Conservation (phyloP, 495 filamentous ascomycete species). For the Penicillium argentinense region DNA sequence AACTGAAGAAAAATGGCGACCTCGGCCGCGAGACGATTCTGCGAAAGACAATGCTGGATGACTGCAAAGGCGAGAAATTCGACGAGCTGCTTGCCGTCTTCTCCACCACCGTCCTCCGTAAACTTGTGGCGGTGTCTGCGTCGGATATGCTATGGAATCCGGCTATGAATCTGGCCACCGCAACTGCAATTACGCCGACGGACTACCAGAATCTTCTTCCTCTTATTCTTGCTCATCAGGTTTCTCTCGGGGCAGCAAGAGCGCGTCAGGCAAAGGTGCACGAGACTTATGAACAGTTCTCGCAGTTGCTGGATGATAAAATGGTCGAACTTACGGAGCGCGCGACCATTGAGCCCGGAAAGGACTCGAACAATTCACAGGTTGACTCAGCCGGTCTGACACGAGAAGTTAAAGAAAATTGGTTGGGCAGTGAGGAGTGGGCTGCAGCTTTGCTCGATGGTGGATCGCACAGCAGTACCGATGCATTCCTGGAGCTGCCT, state of each 20-base stretch:
- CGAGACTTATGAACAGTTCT: conserved; percentile 60
- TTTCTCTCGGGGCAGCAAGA: conserved; percentile 54
- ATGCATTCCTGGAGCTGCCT: conserved; percentile 60
- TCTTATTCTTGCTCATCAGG: conserved; percentile 71
- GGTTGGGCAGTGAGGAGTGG: conserved; percentile 72
- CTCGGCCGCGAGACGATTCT: conserved; percentile 74
- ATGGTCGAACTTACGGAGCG: conserved; percentile 43
- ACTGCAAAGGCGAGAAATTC: conserved; percentile 80
- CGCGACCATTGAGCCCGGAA: conserved; percentile 11
- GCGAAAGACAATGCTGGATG: conserved; percentile 88
- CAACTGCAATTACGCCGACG: conserved; percentile 55
- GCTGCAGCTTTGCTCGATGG: conserved; percentile 65
- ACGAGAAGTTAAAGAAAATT: conserved; percentile 62
- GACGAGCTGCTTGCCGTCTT: conserved; percentile 79
- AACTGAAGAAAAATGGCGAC: conserved; percentile 81
- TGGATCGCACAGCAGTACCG: conserved; percentile 55
- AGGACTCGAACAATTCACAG: conserved; percentile 32
- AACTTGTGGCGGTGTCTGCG: conserved; percentile 50
- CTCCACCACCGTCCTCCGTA: conserved; percentile 76
- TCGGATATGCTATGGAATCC: conserved; percentile 32
- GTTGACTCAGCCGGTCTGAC: conserved; percentile 36
- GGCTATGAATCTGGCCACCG: conserved; percentile 62
- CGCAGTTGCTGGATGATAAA: conserved; percentile 56
- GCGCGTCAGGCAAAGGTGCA: conserved; percentile 34
- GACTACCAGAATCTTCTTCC: conserved; percentile 62